Conservation (phyloP, 805 yeast genomes). For the Spathaspora passalidarum region DNA sequence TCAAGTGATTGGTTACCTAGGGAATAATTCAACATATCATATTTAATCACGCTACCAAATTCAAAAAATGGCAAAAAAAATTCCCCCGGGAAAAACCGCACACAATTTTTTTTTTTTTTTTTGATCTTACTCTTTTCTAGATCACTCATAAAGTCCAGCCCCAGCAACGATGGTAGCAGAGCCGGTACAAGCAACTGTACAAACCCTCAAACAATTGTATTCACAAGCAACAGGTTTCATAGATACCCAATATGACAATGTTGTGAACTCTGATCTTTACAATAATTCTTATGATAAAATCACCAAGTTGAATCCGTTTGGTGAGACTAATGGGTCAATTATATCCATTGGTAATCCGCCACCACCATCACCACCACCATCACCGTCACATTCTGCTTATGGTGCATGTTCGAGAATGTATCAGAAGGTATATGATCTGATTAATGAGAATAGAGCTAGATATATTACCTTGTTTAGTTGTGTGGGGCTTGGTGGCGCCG, state of each 20-base stretch:
- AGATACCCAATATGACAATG: conserved; percentile 20
- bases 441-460: neutral
- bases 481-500: conserved; percentile 23
- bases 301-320: conserved; percentile 4
- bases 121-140: neutral
- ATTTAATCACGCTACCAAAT: neutral
- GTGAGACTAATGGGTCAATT: conserved; percentile 1
- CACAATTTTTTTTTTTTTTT: neutral
- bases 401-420: neutral
- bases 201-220: conserved; percentile 22
- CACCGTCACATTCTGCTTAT: neutral
- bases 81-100: neutral
- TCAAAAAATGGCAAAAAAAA: neutral
- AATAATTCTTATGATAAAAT: conserved; percentile 14
- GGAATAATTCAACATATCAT: neutral
- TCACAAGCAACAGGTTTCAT: conserved; percentile 19
- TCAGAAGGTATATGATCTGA: neutral
- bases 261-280: conserved; percentile 15
- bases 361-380: conserved; percentile 2
- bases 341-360: neutral
- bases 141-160: neutral
- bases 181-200: conserved; percentile 39
- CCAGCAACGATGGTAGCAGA: conserved; percentile 38
- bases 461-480: conserved; percentile 15
- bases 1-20: neutral